These are phyloP conservation scores for Pichia sp. DNA, from an alignment of 1,139 yeast genomes.

Conservation along the genomic window DNA sequence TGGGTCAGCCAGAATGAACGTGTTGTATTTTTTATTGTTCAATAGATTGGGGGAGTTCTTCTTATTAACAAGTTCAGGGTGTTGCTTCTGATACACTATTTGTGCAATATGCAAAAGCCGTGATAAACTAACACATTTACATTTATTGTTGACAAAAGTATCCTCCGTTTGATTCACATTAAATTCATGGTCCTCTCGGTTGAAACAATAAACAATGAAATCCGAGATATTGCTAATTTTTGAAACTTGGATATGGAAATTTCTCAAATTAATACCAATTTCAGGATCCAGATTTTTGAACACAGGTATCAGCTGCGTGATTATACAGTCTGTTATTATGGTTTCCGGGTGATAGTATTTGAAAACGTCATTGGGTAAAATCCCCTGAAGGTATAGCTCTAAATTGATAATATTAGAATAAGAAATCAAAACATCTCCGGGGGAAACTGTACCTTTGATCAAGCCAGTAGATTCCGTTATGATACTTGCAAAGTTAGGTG, in stretches of 20 bases:
- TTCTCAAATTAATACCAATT: conserved; percentile 65
- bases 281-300: conserved; percentile 60
- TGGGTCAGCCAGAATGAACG: conserved; percentile 28
- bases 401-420: conserved; percentile 33
- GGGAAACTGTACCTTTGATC: conserved; percentile 59
- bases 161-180: conserved; percentile 8
- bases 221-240: conserved; percentile 68
- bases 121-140: conserved; percentile 42
- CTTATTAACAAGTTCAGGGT: conserved; percentile 27
- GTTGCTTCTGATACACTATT: conserved; percentile 33
- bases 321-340: conserved; percentile 42
- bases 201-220: conserved; percentile 58
- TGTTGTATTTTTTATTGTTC: conserved; percentile 26
- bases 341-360: conserved; percentile 25
- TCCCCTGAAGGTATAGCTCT: conserved; percentile 30
- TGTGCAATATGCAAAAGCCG: conserved; percentile 57
- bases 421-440: conserved; percentile 55
- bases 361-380: conserved; percentile 18
- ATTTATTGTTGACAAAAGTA: conserved; percentile 19
- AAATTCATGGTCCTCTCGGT: conserved; percentile 29
- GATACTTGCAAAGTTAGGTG: conserved; percentile 33
- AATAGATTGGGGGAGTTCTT: background rate
- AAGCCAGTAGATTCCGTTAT: conserved; percentile 43
- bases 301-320: conserved; percentile 44
- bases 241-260: conserved; percentile 72